Evolutionary conservation across 495 filamentous ascomycete species (phyloP).

Genomic region (Chaetomium fimeti): DNA sequence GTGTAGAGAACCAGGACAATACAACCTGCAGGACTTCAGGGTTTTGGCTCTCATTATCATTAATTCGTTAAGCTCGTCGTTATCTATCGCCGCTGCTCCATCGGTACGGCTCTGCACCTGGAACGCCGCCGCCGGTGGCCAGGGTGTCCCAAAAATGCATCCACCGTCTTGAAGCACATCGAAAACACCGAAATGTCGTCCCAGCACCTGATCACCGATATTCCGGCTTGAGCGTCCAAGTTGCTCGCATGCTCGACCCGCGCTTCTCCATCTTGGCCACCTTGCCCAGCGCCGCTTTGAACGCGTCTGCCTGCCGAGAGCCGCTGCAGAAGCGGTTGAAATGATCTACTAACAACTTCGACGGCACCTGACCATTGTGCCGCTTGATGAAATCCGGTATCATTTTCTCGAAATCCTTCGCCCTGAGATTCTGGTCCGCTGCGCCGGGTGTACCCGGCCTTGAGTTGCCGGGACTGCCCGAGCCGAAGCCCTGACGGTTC

Average conservation of each 20-base stretch:
- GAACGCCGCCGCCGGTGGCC: not conserved
- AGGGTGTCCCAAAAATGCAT: no score
- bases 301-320: conserved; percentile 42
- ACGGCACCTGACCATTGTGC: conserved; percentile 69
- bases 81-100: not conserved
- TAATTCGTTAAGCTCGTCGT: not conserved
- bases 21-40: no score
- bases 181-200: not conserved
- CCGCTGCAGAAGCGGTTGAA: conserved; percentile 56
- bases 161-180: not conserved
- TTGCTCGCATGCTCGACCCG: conserved; percentile 43
- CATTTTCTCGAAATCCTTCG: conserved; percentile 64
- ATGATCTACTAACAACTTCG: conserved; percentile 76
- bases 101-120: no score
- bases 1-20: no score
- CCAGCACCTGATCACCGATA: conserved; percentile 22
- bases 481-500: conserved; percentile 49
- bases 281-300: conserved; percentile 48
- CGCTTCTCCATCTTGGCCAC: conserved; percentile 50
- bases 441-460: conserved; percentile 32
- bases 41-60: conserved; percentile 3
- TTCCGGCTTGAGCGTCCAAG: conserved; percentile 43
- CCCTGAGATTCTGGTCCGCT: conserved; percentile 31
- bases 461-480: conserved; percentile 36
- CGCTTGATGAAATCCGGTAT: conserved; percentile 70